These are phyloP conservation scores for Fusarium hostae DNA, from an alignment of 2,329 filamentous ascomycete genomes.

Conservation along the genomic window DNA sequence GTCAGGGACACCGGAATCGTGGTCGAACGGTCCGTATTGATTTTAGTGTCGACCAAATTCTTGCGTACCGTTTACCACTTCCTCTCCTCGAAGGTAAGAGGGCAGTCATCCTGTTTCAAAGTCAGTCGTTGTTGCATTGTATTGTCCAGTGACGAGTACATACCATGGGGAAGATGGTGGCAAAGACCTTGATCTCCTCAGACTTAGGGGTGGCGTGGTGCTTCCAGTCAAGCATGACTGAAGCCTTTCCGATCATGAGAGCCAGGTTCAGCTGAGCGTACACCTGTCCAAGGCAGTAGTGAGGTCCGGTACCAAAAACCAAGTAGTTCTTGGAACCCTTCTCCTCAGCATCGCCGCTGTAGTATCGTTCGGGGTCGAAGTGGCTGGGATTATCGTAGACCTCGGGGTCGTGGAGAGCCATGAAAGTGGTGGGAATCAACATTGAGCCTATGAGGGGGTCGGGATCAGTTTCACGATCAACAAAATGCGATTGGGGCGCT, in stretches of 20 bases:
- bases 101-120: slow-evolving; percentile 77
- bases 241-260: slow-evolving; percentile 89
- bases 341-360: slow-evolving; percentile 86
- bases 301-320: slow-evolving; percentile 93
- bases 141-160: slow-evolving; percentile 47
- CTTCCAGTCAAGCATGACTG: slow-evolving; percentile 87
- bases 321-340: slow-evolving; percentile 93
- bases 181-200: slow-evolving; percentile 98
- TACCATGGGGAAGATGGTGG: slow-evolving; percentile 97
- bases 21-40: slow-evolving; percentile 6
- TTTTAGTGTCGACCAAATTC: slow-evolving; percentile 14
- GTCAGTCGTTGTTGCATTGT: slow-evolving; percentile 40
- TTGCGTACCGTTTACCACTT: slow-evolving; percentile 54
- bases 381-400: slow-evolving; percentile 89
- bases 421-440: slow-evolving; percentile 92
- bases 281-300: slow-evolving; percentile 94
- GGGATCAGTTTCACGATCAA: slow-evolving; percentile 29
- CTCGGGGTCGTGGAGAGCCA: slow-evolving; percentile 90
- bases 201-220: slow-evolving; percentile 85
- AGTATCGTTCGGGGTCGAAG: slow-evolving; percentile 93
- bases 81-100: slow-evolving; percentile 74
- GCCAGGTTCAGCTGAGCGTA: slow-evolving; percentile 92
- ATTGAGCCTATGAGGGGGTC: slow-evolving; percentile 72
- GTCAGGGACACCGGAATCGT: slow-evolving; percentile 5
- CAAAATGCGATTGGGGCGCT: not conserved